Evolutionary conservation across 2,329 filamentous ascomycete species (phyloP).

Genomic region (Fusarium illudens): DNA sequence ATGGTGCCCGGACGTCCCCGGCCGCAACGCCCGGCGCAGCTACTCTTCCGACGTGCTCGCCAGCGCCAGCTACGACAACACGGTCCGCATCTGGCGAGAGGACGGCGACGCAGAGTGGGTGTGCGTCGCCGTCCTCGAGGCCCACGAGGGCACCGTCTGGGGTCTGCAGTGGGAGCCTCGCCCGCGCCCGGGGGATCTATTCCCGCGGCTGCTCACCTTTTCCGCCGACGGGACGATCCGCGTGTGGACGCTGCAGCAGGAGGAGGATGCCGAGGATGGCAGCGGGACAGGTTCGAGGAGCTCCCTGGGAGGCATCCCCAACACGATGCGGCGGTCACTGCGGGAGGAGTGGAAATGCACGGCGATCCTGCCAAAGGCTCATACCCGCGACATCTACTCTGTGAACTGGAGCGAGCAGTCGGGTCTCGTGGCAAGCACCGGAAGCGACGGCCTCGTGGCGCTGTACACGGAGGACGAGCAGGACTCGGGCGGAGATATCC

Average conservation of each 20-base stretch:
- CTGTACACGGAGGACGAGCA: slow-evolving; percentile 62
- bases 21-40: slow-evolving; percentile 54
- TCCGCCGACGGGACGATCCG: slow-evolving; percentile 84
- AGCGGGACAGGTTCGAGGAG: slow-evolving; percentile 47
- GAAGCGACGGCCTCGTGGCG: slow-evolving; percentile 83
- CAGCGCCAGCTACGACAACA: slow-evolving; percentile 94
- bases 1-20: slow-evolving; percentile 80
- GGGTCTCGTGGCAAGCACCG: slow-evolving; percentile 85
- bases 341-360: slow-evolving; percentile 88
- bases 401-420: slow-evolving; percentile 82
- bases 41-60: slow-evolving; percentile 78
- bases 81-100: slow-evolving; percentile 86
- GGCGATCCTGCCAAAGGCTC: slow-evolving; percentile 74
- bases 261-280: slow-evolving; percentile 51
- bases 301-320: slow-evolving; percentile 74
- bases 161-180: slow-evolving; percentile 75
- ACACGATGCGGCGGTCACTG: slow-evolving; percentile 81
- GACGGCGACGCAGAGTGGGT: slow-evolving; percentile 92
- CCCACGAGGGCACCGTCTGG: slow-evolving; percentile 90
- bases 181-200: slow-evolving; percentile 50
- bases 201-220: slow-evolving; percentile 77
- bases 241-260: slow-evolving; percentile 75
- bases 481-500: slow-evolving; percentile 11
- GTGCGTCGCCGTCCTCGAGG: slow-evolving; percentile 82
- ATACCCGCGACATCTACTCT: slow-evolving; percentile 85